Percentiles rank a stretch among this genome's conserved stretches.
Evolutionary conservation across 768 basidiomycete genomes (phyloP).

Genomic region (Lanmaoa rubissima): DNA sequence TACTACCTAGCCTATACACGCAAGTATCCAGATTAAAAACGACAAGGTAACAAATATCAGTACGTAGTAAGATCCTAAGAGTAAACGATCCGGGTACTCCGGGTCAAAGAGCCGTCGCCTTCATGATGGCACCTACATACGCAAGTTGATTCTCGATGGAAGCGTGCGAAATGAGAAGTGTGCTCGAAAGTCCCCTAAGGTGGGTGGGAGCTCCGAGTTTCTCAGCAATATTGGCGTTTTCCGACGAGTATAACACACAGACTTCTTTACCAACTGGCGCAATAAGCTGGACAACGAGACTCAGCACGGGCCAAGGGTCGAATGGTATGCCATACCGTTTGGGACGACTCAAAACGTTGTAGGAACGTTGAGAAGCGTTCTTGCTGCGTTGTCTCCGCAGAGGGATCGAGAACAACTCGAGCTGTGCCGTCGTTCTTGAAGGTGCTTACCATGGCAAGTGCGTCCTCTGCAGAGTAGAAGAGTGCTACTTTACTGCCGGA

Average conservation of each 20-base stretch:
- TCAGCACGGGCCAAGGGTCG: not conserved
- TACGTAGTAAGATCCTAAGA: not conserved
- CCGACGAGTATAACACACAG: slow-evolving; percentile 60
- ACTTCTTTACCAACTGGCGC: slow-evolving; percentile 49
- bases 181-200: slow-evolving; percentile 43
- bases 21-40: not conserved
- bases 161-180: slow-evolving; percentile 54
- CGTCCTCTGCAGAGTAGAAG: slow-evolving; percentile 53
- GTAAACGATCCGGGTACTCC: not conserved
- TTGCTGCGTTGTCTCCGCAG: slow-evolving; percentile 43
- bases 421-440: slow-evolving; percentile 53
- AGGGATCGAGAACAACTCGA: slow-evolving; percentile 38
- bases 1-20: not conserved
- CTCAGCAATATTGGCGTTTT: slow-evolving; percentile 43
- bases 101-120: slow-evolving; percentile 19
- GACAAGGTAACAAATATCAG: not conserved
- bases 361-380: slow-evolving; percentile 48
- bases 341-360: slow-evolving; percentile 48
- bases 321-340: slow-evolving; percentile 43
- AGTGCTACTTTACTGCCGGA: slow-evolving; percentile 51
- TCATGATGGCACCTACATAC: slow-evolving; percentile 53
- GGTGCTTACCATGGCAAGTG: slow-evolving; percentile 50
- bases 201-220: slow-evolving; percentile 48
- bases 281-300: slow-evolving; percentile 47
- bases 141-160: slow-evolving; percentile 57